Conservation (phyloP, 2,329 filamentous ascomycete species). For the Colletotrichum cereale region DNA sequence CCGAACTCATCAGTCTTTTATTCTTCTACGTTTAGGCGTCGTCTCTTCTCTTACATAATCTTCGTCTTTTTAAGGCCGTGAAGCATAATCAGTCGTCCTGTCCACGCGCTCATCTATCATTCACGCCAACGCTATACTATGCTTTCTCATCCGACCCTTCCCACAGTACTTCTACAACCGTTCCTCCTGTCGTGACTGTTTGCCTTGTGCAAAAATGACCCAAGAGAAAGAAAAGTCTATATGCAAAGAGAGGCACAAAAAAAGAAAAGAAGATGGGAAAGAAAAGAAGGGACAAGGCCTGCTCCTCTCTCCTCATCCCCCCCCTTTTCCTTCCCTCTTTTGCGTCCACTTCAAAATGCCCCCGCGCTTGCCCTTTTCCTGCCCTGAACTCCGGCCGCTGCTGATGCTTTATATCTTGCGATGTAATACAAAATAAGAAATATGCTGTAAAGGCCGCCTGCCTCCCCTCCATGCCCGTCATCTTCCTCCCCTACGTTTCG, state of each 20-base stretch:
- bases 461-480: background rate
- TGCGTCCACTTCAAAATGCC: background rate
- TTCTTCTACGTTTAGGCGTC: too few species aligned
- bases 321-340: background rate
- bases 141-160: background rate
- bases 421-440: background rate
- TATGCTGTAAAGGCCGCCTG: background rate
- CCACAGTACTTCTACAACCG: background rate
- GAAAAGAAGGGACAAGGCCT: background rate
- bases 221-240: background rate
- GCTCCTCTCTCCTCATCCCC: background rate
- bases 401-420: conserved; percentile 3
- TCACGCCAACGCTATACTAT: conserved; percentile 3
- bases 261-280: background rate
- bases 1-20: background rate
- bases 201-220: background rate
- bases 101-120: background rate
- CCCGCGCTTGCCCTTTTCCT: conserved; percentile 4
- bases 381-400: conserved; percentile 22
- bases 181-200: background rate
- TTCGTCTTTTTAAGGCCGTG: background rate
- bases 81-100: background rate
- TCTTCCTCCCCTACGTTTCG: background rate
- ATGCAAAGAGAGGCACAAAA: background rate
- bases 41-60: background rate